These are phyloP conservation scores for Puccinia hordei DNA, from an alignment of 1,284 basidiomycete species.

Conservation along the genomic window DNA sequence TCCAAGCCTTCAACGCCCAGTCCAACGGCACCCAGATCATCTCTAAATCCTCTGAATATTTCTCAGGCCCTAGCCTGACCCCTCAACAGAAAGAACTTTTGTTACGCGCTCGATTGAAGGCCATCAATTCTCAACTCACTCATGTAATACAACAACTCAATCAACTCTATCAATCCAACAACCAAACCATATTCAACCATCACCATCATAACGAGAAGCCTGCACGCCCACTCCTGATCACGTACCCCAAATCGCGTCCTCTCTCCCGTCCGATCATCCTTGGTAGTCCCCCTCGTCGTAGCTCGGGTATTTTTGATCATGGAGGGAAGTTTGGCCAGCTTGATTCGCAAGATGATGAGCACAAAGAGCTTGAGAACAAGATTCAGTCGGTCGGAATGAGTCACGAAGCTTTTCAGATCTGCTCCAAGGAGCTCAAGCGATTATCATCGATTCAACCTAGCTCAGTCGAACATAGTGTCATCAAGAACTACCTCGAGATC, in stretches of 20 bases:
- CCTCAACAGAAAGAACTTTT: constrained; percentile 36
- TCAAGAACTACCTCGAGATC: constrained; percentile 60
- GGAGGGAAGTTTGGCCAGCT: constrained; percentile 30
- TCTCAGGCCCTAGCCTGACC: constrained; percentile 20
- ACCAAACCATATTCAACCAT: not conserved
- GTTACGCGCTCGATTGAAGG: constrained; percentile 23
- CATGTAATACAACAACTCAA: not conserved
- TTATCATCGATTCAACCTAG: constrained; percentile 55
- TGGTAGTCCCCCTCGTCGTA: not conserved
- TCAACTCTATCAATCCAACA: not conserved
- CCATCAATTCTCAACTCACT: not conserved
- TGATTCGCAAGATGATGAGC: constrained; percentile 52
- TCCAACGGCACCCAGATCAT: not conserved
- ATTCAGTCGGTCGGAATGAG: constrained; percentile 54
- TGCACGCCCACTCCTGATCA: not conserved
- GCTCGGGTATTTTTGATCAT: not conserved
- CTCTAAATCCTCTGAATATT: not conserved
- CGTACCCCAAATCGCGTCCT: not conserved
- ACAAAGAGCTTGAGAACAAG: constrained; percentile 54
- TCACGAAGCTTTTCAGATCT: constrained; percentile 54
- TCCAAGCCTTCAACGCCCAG: constrained; percentile 13
- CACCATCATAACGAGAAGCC: not conserved
- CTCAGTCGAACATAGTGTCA: constrained; percentile 56
- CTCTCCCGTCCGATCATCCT: not conserved
- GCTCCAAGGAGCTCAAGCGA: constrained; percentile 55